phyloP scores from a whole-genome alignment of 1,139 yeast species.

The Lodderomyces theae region DNA sequence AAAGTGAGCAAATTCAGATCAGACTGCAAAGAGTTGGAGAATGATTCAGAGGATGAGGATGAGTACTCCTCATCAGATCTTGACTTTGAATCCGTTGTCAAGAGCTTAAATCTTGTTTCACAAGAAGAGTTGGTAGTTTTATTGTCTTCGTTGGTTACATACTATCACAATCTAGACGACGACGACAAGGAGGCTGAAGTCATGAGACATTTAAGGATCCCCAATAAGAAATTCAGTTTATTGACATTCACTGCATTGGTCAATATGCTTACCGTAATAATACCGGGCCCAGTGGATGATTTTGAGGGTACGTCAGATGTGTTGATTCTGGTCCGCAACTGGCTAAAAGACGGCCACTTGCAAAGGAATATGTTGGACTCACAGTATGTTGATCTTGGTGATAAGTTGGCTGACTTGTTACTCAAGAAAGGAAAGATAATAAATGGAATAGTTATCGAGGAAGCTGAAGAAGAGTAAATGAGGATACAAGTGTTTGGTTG shows the following conservation, averaged over 20 bases:
- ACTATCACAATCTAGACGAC: slow-evolving; percentile 23
- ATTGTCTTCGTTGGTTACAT: slow-evolving; percentile 26
- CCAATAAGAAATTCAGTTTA: slow-evolving; percentile 16
- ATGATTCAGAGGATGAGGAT: slow-evolving; percentile 20
- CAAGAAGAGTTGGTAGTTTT: slow-evolving; percentile 38
- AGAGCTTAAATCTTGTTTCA: slow-evolving; percentile 31
- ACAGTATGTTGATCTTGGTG: neutral
- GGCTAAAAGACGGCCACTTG: slow-evolving; percentile 28
- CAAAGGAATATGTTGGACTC: neutral
- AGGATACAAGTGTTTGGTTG: no score
- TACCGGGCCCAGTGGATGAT: slow-evolving; percentile 22
- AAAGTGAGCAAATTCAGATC: slow-evolving; percentile 22
- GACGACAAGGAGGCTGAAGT: slow-evolving; percentile 21
- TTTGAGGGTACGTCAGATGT: slow-evolving; percentile 27
- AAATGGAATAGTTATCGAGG: slow-evolving; percentile 27
- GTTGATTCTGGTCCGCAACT: slow-evolving; percentile 27
- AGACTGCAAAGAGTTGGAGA: slow-evolving; percentile 13
- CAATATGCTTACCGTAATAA: slow-evolving; percentile 23
- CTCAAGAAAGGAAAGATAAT: slow-evolving; percentile 34
- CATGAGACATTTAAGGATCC: slow-evolving; percentile 25
- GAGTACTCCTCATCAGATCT: slow-evolving; percentile 10
- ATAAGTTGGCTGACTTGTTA: slow-evolving; percentile 29
- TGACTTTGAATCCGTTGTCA: slow-evolving; percentile 1
- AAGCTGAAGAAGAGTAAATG: slow-evolving; percentile 19
- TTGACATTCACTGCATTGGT: slow-evolving; percentile 36